Evolutionary conservation across 495 filamentous ascomycete genomes (phyloP), one percentile per base, ranked within the genome.

Genomic region (Aspergillus sclerotioniger): DNA sequence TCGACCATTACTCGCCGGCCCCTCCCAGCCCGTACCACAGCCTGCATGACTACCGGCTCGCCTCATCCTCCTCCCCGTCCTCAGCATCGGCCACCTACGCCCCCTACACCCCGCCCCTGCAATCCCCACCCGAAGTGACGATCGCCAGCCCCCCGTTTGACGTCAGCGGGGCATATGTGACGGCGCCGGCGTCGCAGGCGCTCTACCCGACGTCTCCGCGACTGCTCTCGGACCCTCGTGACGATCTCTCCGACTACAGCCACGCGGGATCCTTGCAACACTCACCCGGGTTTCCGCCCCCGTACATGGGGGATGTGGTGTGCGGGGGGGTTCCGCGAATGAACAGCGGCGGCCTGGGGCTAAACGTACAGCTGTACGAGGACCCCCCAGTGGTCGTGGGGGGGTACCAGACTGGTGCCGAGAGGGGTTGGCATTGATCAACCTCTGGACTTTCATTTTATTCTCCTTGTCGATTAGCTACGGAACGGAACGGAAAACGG

Each of bases 31-130:
- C 73, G 12, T 77, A 74, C 50, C 70, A 72, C 44, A 61, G 48
- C 16, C 48, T 74, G 2, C 69, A 69, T 21, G 74, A 76, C 53
- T 74, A 71, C 58, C 66, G 64, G 13, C 53, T 73, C 31, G 67
- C 69, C 48, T 62, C 71, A 13, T 70, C 72, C 6, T 72, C 76
- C 28, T 74, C 76, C 8, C 69, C 76, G 13, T 73, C 67, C 16
- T 71, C 74, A 2, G 69, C 71, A 8, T 76, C 74, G 3, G 67
- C 75, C 9, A 70, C 71, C 6, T 73, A 73, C 50, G 63, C 70
- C 13, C 70, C 76, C 20, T 77, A 77, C 53, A 76, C 76, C 3
- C 72, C 75, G 3, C 72, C 75, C 5, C 66, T 75, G 10, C 74
- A 76, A 20, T 76, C 76, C 37, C 71, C 76, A 25, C 74, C 74